These are phyloP conservation scores for Magnusiomyces fungicola DNA, from an alignment of 1,139 yeast species.

Conservation along the genomic window DNA sequence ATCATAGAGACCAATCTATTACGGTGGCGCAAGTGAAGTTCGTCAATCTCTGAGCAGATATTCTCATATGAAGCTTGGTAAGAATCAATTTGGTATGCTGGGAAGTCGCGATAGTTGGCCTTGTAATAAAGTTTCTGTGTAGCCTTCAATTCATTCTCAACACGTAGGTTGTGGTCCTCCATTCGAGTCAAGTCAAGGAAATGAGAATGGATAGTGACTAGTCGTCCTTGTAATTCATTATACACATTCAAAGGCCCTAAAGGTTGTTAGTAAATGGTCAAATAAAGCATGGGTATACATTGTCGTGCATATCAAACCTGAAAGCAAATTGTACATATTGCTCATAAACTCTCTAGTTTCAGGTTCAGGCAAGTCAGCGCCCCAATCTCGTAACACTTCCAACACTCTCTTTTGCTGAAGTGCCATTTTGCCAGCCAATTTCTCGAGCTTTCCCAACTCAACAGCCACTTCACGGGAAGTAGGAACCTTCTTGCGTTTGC, in stretches of 20 bases:
- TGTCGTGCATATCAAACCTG: slow-evolving; percentile 6
- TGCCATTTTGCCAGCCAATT: slow-evolving; percentile 8
- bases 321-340: slow-evolving; percentile 10
- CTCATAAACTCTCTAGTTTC: slow-evolving; percentile 13
- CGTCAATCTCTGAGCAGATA: slow-evolving; percentile 13
- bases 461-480: slow-evolving; percentile 10
- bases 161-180: slow-evolving; percentile 10
- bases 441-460: slow-evolving; percentile 11
- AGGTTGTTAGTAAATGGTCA: too few species aligned
- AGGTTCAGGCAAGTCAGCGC: slow-evolving; percentile 13
- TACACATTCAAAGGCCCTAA: slow-evolving; percentile 11
- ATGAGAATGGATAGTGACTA: slow-evolving; percentile 9
- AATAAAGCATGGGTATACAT: background rate
- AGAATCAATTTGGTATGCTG: slow-evolving; percentile 12
- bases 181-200: slow-evolving; percentile 11
- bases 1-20: slow-evolving; percentile 12
- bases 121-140: slow-evolving; percentile 14
- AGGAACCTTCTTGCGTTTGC: slow-evolving; percentile 8
- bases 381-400: slow-evolving; percentile 12
- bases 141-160: slow-evolving; percentile 13
- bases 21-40: slow-evolving; percentile 13
- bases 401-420: slow-evolving; percentile 9
- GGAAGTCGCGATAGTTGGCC: slow-evolving; percentile 15
- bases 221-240: slow-evolving; percentile 10
- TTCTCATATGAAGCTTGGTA: slow-evolving; percentile 13